Base-by-base conservation (phyloP, 495 filamentous ascomycete genomes). In the Lindgomyces ingoldianus region DNA sequence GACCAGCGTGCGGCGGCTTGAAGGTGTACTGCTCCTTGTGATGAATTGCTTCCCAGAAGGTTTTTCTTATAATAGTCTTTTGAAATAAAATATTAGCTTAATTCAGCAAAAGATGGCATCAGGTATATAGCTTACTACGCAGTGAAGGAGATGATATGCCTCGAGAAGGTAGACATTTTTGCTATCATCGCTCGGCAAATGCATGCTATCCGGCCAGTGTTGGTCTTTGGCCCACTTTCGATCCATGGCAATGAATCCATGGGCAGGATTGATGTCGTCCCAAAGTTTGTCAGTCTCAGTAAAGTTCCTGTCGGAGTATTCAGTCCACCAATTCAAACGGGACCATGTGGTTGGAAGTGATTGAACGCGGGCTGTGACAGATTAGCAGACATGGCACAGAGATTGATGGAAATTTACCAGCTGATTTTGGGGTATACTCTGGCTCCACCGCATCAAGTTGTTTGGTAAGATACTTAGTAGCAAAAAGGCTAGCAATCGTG, bases 191-290 rank as follows among this genome's bases (percentile, higher is more conserved):
- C 58, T 62, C 16, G 58, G 58, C 4, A 52, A 18, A 18, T 54
- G 30, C 58, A 62, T 62, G 10, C 19, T 48, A 14, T 64, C 60
- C 24, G 60, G 60, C 60, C 60, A 64, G 39, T 57, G 19, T 4
- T 47, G 50, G 2, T 14, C 9, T 29, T 27, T 33, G 1, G 60
- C 60, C 52, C 52, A 55, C 25, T 57, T 2, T 3, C 39, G 50
- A 47, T 64, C 60, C 50, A 64, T 64, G 9, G 60, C 60, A 24
- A 64, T 49, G 52, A 64, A 64, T n/a, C 52, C 60, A 36, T 64
- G 60, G 19, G 60, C 30, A 8, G 60, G 60, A 22, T 57, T 57
- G 52, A 64, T 64, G 41, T 3, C 19, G 11, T 64, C 60, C 60
- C 60, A 64, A 1, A 57, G 46, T 16, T n/a, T 14, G 22, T 64